A percentile compares a stretch with the other conserved stretches of the same genome.
phyloP scores from a whole-genome alignment of 1,284 basidiomycete genomes.

The Apiotrichum mycotoxinovorans region DNA sequence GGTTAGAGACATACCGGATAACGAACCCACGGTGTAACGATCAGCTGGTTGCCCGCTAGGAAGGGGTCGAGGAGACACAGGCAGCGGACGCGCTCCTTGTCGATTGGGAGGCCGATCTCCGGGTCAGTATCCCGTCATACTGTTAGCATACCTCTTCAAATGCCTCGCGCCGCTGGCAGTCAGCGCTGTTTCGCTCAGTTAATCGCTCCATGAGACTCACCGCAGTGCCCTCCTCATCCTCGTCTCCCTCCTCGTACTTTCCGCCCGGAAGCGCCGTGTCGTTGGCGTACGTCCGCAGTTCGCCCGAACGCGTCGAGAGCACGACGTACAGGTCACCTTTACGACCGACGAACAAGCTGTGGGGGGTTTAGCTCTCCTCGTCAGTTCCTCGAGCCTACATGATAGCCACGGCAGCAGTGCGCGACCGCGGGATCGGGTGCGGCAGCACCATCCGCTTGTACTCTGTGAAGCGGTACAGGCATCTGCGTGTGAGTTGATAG shows the following conservation, averaged over 20 bases:
- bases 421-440: conserved; percentile 27
- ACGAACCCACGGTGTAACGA: conserved; percentile 70
- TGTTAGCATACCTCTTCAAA: conserved; percentile 60
- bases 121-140: background rate
- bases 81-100: conserved; percentile 64
- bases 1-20: background rate
- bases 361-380: too few relatives aligned
- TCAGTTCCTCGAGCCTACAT: conserved; percentile 20
- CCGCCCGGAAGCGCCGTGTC: conserved; percentile 82
- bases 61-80: conserved; percentile 73
- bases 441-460: conserved; percentile 23
- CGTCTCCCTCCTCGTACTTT: conserved; percentile 66
- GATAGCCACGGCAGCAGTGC: conserved; percentile 44
- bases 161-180: conserved; percentile 63
- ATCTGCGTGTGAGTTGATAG: conserved; percentile 26
- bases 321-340: conserved; percentile 76
- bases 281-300: conserved; percentile 69
- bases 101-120: conserved; percentile 77
- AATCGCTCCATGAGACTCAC: conserved; percentile 59
- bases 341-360: conserved; percentile 67
- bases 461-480: conserved; percentile 35
- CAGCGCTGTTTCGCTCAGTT: too few relatives aligned
- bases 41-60: conserved; percentile 63
- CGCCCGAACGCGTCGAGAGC: conserved; percentile 61
- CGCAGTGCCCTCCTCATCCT: conserved; percentile 69